Base-by-base conservation (phyloP, 1,284 basidiomycete species). In the Singerocomus inundabilis region DNA sequence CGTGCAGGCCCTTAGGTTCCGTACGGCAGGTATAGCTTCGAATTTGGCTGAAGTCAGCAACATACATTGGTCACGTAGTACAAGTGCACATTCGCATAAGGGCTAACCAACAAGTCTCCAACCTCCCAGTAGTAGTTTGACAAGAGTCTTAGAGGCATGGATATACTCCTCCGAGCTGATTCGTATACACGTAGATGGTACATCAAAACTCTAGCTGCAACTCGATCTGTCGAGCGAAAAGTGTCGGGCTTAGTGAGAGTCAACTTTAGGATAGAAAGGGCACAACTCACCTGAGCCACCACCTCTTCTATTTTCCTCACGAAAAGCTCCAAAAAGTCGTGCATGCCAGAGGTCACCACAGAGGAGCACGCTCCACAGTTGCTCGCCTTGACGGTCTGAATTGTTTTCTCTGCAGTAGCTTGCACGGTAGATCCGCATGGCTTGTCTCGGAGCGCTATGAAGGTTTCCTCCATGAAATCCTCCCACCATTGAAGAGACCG, bases 221-320 rank as follows among this genome's bases (percentile, higher is more conserved):
- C 26, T 28, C 21, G 9, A 35, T 24, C 52, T 53, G 6, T 34
- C 35, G 10, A 10, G 12, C 21, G 18, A 41, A 35, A 21, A 12
- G 5, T 3, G 9, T 43, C 28, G 29, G 16, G 21, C 12, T 8
- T 6, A 10, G 12, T 28, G 2, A 34, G 28, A n/a, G 10, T 24
- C 13, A 12, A 6, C 1, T 3, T 4, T 24, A 1, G 13, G 1
- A 21, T 2, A 21, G 21, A 21, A 21, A 4, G 8, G 28, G 11
- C 0, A 30, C 4, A n/a, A 28, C 24, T 28, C 26, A 52, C 62
- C 36, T 44, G 32, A 32, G 51, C 46, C 21, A 57, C 52, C 1
- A 5, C 6, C 12, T 55, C 45, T 1, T 64, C 62, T 21, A 64
- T 30, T 44, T 60, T 61, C 1, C 34, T 21, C 10, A 26, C 41